Evolutionary conservation across 2,329 filamentous ascomycete species (phyloP).

Genomic region (Claviceps monticola): DNA sequence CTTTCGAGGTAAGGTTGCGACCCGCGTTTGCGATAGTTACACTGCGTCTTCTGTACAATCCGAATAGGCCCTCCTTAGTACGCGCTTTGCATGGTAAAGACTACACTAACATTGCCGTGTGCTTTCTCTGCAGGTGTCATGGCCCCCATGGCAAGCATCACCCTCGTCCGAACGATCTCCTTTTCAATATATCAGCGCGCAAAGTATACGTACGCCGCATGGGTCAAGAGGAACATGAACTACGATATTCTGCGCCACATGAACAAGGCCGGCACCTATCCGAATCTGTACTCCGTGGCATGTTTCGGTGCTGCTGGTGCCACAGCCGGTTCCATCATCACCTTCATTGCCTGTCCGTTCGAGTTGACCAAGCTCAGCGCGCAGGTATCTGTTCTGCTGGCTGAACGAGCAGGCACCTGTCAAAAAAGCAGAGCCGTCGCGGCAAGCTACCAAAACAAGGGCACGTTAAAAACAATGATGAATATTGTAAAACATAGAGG

Average conservation of each 20-base stretch:
- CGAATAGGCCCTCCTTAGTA: too few relatives aligned
- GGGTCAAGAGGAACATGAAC: conserved; percentile 51
- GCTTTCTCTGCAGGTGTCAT: conserved; percentile 43
- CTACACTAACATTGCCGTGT: not conserved
- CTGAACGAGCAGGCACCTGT: conserved; percentile 24
- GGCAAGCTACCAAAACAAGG: conserved; percentile 62
- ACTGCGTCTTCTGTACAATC: too few relatives aligned
- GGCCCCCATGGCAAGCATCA: conserved; percentile 68
- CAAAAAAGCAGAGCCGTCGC: conserved; percentile 44
- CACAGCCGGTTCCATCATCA: conserved; percentile 66
- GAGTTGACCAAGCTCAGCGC: conserved; percentile 83
- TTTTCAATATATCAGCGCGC: conserved; percentile 70
- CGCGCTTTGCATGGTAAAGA: not conserved
- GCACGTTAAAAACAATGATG: conserved; percentile 60
- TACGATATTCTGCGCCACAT: conserved; percentile 62
- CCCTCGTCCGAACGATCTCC: conserved; percentile 61
- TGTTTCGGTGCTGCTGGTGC: conserved; percentile 70
- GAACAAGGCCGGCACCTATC: conserved; percentile 55
- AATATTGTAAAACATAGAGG: conserved; percentile 67
- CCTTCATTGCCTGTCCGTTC: conserved; percentile 71
- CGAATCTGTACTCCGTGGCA: conserved; percentile 56
- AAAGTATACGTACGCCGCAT: conserved; percentile 59
- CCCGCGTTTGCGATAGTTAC: too few relatives aligned
- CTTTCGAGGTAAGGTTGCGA: conserved; percentile 51
- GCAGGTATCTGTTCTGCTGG: conserved; percentile 69